Evolutionary conservation across 108 stramenopile genomes (phyloP).

Genomic region (Skeletonema menzelii): DNA sequence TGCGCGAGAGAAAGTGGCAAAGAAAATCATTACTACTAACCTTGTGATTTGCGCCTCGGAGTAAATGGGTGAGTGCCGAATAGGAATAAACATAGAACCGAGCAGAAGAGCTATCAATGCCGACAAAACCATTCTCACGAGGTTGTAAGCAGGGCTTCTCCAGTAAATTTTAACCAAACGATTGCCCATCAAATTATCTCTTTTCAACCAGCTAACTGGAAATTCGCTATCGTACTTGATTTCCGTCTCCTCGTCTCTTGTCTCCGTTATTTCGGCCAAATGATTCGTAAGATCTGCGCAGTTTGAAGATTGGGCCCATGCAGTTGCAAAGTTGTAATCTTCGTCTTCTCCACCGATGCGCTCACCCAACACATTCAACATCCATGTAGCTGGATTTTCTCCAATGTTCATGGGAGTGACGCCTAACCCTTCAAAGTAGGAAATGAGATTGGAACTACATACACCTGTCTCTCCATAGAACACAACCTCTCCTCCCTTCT

Average conservation of each 20-base stretch:
- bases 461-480: slow-evolving; percentile 64
- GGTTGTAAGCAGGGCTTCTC: slow-evolving; percentile 49
- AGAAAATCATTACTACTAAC: background rate
- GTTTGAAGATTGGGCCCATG: slow-evolving; percentile 25
- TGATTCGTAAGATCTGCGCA: slow-evolving; percentile 13
- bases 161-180: slow-evolving; percentile 47
- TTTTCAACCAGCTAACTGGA: slow-evolving; percentile 14
- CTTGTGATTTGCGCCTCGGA: slow-evolving; percentile 28
- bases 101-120: slow-evolving; percentile 26
- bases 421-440: slow-evolving; percentile 48
- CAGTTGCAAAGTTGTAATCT: slow-evolving; percentile 21
- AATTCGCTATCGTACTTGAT: slow-evolving; percentile 30
- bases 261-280: slow-evolving; percentile 13
- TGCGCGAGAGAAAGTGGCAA: background rate
- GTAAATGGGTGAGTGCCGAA: background rate
- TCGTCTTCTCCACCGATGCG: slow-evolving; percentile 22
- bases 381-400: slow-evolving; percentile 85
- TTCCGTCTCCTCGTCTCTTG: slow-evolving; percentile 16
- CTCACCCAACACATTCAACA: slow-evolving; percentile 68
- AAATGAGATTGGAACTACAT: slow-evolving; percentile 43
- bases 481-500: slow-evolving; percentile 59
- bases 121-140: slow-evolving; percentile 30
- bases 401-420: slow-evolving; percentile 37
- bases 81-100: slow-evolving; percentile 37
- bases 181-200: slow-evolving; percentile 31